These are phyloP conservation scores for Xylariales sp. DNA, from an alignment of 2,329 filamentous ascomycete species.

Conservation along the genomic window DNA sequence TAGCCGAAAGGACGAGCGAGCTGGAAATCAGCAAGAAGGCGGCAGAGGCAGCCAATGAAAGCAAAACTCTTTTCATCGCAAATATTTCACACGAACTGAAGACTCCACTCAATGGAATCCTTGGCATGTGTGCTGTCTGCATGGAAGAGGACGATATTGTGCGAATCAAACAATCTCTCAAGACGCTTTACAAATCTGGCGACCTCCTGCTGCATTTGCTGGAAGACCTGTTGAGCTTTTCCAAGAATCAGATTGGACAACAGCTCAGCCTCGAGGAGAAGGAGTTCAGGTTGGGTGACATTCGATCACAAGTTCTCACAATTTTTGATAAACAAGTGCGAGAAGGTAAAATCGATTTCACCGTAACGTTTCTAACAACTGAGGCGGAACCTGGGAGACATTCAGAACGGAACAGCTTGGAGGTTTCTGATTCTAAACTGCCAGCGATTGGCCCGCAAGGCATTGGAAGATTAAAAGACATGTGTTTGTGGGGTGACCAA, in stretches of 20 bases:
- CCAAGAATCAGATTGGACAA: constrained; percentile 90
- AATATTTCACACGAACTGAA: constrained; percentile 88
- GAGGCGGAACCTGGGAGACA: constrained; percentile 26
- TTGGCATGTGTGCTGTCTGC: constrained; percentile 90
- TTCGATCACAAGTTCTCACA: constrained; percentile 74
- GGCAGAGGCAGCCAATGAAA: constrained; percentile 91
- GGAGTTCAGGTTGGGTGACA: constrained; percentile 80
- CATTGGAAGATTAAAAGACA: constrained; percentile 70
- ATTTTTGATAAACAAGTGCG: constrained; percentile 89
- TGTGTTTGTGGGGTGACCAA: constrained; percentile 89
- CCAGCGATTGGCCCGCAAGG: constrained; percentile 62
- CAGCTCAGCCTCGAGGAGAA: constrained; percentile 77
- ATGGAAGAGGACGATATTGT: constrained; percentile 83
- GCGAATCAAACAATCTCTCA: constrained; percentile 76
- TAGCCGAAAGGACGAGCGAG: constrained; percentile 76
- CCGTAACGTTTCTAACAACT: constrained; percentile 64
- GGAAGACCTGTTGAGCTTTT: constrained; percentile 87
- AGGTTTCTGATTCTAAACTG: constrained; percentile 30
- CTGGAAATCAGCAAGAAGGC: constrained; percentile 87
- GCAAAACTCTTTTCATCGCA: constrained; percentile 95
- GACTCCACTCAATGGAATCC: constrained; percentile 90
- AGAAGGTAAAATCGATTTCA: constrained; percentile 71
- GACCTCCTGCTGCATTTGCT: constrained; percentile 81
- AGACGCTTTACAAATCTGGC: constrained; percentile 84
- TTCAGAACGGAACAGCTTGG: constrained; percentile 25